phyloP scores from a whole-genome alignment of 352 stramenopile genomes.

The Discostella stelligera region DNA sequence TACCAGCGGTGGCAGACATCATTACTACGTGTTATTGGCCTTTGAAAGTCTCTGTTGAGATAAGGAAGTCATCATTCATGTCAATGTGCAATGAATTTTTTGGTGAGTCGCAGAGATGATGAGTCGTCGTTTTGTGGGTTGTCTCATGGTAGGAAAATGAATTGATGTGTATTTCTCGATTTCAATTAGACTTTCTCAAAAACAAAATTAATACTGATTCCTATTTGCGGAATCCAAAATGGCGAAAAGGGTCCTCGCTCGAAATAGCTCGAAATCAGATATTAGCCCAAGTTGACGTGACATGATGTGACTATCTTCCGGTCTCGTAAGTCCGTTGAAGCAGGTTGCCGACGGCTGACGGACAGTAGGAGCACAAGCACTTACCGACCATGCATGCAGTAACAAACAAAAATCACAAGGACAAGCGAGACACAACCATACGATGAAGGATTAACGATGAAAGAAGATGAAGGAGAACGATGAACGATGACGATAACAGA shows the following conservation, averaged over 20 bases:
- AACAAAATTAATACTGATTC: not conserved
- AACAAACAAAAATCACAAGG: too few species aligned
- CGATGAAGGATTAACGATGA: too few species aligned
- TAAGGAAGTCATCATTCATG: not conserved
- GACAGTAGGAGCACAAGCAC: too few species aligned
- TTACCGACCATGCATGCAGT: too few species aligned
- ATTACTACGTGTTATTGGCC: not conserved
- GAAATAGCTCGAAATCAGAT: not conserved
- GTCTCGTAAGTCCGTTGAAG: too few species aligned
- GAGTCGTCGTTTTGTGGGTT: too few species aligned
- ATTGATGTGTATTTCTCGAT: not conserved
- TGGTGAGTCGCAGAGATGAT: not conserved
- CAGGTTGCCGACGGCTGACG: too few species aligned
- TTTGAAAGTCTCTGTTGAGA: too few species aligned
- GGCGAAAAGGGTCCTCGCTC: not conserved
- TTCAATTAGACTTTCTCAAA: not conserved
- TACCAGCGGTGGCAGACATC: not conserved
- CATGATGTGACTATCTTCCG: too few species aligned
- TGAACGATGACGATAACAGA: not conserved
- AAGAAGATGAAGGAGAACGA: too few species aligned
- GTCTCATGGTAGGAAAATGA: not conserved
- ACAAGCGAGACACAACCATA: too few species aligned
- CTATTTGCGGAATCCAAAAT: not conserved
- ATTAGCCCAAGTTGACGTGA: too few species aligned
- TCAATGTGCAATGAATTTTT: not conserved